Conservation (phyloP, 2,329 filamentous ascomycete species). For the Sporothrix sp. region DNA sequence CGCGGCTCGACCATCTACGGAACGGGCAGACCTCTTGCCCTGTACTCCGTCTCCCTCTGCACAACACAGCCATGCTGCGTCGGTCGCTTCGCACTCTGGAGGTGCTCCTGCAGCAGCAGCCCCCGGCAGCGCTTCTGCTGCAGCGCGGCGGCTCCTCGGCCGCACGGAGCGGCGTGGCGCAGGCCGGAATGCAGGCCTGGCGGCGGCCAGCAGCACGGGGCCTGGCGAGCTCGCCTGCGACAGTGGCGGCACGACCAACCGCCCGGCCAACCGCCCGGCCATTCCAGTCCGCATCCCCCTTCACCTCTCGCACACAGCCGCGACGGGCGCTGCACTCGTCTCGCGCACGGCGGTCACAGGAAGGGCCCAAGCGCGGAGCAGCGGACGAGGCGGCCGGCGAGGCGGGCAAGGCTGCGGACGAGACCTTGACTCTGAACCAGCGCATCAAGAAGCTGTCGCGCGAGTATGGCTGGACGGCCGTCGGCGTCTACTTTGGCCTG, state of each 20-base stretch:
- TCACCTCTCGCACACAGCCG: conserved; percentile 6
- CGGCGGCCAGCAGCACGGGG: not conserved
- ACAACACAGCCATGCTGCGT: conserved; percentile 8
- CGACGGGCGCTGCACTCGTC: conserved; percentile 24
- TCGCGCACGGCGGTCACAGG: conserved; percentile 19
- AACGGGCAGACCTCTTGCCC: no score
- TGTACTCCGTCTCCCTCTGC: no score
- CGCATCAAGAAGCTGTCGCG: conserved; percentile 73
- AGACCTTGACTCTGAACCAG: conserved; percentile 50
- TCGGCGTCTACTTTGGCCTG: conserved; percentile 81
- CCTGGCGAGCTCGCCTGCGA: not conserved
- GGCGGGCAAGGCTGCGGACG: conserved; percentile 4
- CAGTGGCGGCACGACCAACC: no score
- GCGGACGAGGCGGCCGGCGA: not conserved
- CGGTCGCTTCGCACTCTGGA: conserved; percentile 8
- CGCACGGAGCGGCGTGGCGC: not conserved
- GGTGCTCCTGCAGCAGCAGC: conserved; percentile 8
- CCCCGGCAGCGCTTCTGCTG: conserved; percentile 3
- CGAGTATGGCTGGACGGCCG: conserved; percentile 88
- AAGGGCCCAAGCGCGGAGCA: conserved; percentile 10
- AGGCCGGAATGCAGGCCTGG: not conserved
- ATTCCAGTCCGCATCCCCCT: not conserved
- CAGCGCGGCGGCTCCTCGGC: not conserved
- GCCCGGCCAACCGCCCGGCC: not conserved
- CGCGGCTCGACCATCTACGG: not conserved